Evolutionary conservation across 2,329 filamentous ascomycete genomes (phyloP).

Genomic region (Pyricularia sp.): DNA sequence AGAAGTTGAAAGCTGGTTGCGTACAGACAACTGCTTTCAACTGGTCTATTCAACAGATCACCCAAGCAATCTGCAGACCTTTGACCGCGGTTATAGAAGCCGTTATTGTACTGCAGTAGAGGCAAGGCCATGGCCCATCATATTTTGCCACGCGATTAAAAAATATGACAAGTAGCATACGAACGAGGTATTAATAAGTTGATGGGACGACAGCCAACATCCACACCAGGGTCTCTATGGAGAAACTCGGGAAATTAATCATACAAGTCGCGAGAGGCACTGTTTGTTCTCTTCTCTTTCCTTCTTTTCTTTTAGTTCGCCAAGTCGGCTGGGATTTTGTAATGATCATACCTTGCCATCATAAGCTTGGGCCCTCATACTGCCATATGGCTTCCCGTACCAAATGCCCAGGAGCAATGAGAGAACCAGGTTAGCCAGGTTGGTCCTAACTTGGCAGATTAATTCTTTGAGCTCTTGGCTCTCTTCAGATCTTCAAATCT

Average conservation of each 20-base stretch:
- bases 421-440: not conserved
- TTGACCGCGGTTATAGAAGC: not conserved
- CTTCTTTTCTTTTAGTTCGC: too few species aligned
- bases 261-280: too few species aligned
- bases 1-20: not conserved
- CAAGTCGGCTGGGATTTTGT: not conserved
- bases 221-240: not conserved
- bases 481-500: not conserved
- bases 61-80: not conserved
- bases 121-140: too few species aligned
- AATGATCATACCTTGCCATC: not conserved
- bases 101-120: too few species aligned
- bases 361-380: not conserved
- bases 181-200: not conserved
- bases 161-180: not conserved
- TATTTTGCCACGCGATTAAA: not conserved
- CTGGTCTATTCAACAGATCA: not conserved
- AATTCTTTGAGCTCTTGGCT: not conserved
- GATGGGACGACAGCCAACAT: not conserved
- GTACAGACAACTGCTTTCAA: not conserved
- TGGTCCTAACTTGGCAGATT: not conserved
- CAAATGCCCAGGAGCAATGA: not conserved
- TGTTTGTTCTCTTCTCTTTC: too few species aligned
- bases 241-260: not conserved
- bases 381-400: not conserved